These are phyloP conservation scores for Peribolospora kevripleyi DNA, from an alignment of 768 basidiomycete species.

Conservation along the genomic window DNA sequence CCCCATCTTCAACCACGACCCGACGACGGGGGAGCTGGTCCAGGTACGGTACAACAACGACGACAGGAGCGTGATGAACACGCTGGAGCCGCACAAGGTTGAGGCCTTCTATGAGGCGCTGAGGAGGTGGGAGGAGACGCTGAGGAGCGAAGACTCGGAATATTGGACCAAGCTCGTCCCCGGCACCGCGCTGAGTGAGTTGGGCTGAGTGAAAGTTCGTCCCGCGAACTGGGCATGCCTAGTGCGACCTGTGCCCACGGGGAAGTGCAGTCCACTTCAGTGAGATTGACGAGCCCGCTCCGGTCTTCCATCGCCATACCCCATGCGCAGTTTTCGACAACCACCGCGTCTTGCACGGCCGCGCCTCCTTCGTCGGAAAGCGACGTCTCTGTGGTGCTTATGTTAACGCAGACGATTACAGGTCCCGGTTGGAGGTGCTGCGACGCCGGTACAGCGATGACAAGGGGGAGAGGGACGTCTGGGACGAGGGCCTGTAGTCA, in stretches of 20 bases:
- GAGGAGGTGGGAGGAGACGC: slow-evolving; percentile 44
- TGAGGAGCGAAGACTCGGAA: slow-evolving; percentile 60
- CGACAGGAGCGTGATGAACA: slow-evolving; percentile 58
- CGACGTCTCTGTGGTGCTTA: slow-evolving; percentile 93
- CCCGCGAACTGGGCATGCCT: no score
- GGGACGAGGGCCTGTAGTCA: neutral
- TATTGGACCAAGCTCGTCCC: slow-evolving; percentile 77
- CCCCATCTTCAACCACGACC: slow-evolving; percentile 48
- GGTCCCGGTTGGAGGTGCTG: slow-evolving; percentile 35
- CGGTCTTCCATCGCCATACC: neutral
- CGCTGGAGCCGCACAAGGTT: slow-evolving; percentile 34
- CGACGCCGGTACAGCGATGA: slow-evolving; percentile 1
- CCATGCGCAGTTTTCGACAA: slow-evolving; percentile 51
- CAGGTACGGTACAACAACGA: slow-evolving; percentile 89
- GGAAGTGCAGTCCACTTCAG: no score
- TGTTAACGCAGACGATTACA: slow-evolving; percentile 70
- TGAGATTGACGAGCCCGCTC: no score
- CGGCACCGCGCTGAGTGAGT: slow-evolving; percentile 60
- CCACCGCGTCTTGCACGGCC: slow-evolving; percentile 77
- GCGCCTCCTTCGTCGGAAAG: slow-evolving; percentile 67
- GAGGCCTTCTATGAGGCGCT: slow-evolving; percentile 74
- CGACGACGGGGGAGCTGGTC: slow-evolving; percentile 32
- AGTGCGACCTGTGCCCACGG: no score
- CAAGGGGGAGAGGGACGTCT: neutral
- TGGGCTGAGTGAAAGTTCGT: neutral